Conservation (phyloP, 2,329 filamentous ascomycete species). For the Ophiognomonia clavigignenti-juglandacearum region DNA sequence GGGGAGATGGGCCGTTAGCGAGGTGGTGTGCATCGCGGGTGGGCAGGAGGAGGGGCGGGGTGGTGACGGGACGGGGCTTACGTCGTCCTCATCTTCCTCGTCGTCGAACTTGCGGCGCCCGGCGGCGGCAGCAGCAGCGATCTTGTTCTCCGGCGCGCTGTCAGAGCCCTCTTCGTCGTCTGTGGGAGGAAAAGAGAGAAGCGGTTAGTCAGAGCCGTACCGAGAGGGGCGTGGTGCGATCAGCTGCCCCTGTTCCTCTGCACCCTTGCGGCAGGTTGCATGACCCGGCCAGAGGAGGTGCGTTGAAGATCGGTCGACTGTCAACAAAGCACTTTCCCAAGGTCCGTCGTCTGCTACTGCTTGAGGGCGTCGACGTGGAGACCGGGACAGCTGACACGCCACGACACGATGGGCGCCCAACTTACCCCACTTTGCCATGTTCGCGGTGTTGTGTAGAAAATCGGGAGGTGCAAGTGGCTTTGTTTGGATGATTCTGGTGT, state of each 20-base stretch:
- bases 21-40: constrained; percentile 1
- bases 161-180: constrained; percentile 33
- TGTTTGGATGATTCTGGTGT: background rate
- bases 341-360: background rate
- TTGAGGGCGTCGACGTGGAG: background rate
- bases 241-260: background rate
- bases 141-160: constrained; percentile 25
- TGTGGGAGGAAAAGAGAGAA: constrained; percentile 19
- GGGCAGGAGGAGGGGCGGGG: background rate
- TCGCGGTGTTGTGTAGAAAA: background rate
- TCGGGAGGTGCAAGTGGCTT: background rate
- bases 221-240: background rate
- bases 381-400: background rate
- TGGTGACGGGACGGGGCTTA: no score
- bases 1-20: constrained; percentile 9
- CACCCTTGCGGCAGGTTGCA: background rate
- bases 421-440: constrained; percentile 17
- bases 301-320: background rate
- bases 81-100: constrained; percentile 81
- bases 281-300: background rate
- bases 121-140: constrained; percentile 28
- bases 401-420: constrained; percentile 2
- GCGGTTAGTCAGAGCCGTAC: constrained; percentile 18
- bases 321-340: no score
- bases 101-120: constrained; percentile 75